phyloP scores from a whole-genome alignment of 345 rosid genomes.

The sweet orange (Citrus sinensis) region DVS_A1.0 CM039168.1:301001-301500 shows the following conservation, averaged over 20 bases:
- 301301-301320: slow-evolving; percentile 20
- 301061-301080: slow-evolving; percentile 66
- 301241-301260: slow-evolving; percentile 40
- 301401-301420: slow-evolving; percentile 8
- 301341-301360: slow-evolving; percentile 14
- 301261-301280: slow-evolving; percentile 66
- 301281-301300: slow-evolving; percentile 58
- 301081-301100: slow-evolving; percentile 57
- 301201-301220: not conserved
- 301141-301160: slow-evolving; percentile 48
- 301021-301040: slow-evolving; percentile 62
- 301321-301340: slow-evolving; percentile 2
- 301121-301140: slow-evolving; percentile 45
- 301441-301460: not conserved
- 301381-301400: slow-evolving; percentile 31
- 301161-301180: slow-evolving; percentile 26
- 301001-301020: slow-evolving; percentile 64
- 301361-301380: slow-evolving; percentile 12
- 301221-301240: slow-evolving; percentile 38
- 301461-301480: slow-evolving; percentile 4
- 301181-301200: slow-evolving; percentile 12
- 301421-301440: slow-evolving; percentile 6
- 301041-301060: slow-evolving; percentile 77
- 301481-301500: not conserved
- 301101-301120: slow-evolving; percentile 52